Conservation (phyloP, 768 basidiomycete genomes). For the Mycena kentingensis region DNA sequence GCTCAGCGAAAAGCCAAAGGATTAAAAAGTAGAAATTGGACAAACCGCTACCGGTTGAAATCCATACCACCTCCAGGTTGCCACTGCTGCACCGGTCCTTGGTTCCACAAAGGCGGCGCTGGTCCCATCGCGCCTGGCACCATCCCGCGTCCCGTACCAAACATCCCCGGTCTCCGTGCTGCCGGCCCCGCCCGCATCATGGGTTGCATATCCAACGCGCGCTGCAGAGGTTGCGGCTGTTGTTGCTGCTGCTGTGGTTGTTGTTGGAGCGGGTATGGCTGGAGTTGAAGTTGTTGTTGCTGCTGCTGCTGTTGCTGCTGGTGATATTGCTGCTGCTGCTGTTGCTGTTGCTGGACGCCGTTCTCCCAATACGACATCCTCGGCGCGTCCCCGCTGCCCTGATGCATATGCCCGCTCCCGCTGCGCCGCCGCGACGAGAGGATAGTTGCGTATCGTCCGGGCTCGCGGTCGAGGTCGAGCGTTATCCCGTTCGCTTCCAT, state of each 20-base stretch:
- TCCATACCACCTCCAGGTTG: slow-evolving; percentile 41
- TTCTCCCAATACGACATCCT: slow-evolving; percentile 35
- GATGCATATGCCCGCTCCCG: slow-evolving; percentile 25
- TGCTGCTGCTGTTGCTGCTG: slow-evolving; percentile 27
- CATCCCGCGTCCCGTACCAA: slow-evolving; percentile 46
- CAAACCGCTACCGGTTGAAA: slow-evolving; percentile 39
- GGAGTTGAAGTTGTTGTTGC: slow-evolving; percentile 23
- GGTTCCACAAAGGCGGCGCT: slow-evolving; percentile 39
- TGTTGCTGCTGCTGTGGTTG: slow-evolving; percentile 27
- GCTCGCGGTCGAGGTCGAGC: slow-evolving; percentile 52
- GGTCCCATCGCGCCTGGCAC: slow-evolving; percentile 34
- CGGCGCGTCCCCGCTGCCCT: slow-evolving; percentile 25
- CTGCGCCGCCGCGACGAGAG: slow-evolving; percentile 36
- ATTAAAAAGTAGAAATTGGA: too few species aligned
- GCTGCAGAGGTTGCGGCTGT: slow-evolving; percentile 39
- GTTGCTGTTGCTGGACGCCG: slow-evolving; percentile 1
- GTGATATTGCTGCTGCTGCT: slow-evolving; percentile 19
- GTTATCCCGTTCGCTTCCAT: slow-evolving; percentile 55
- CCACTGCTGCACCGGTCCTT: slow-evolving; percentile 48
- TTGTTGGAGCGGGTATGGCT: slow-evolving; percentile 27
- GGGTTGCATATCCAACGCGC: slow-evolving; percentile 54
- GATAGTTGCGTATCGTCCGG: slow-evolving; percentile 39
- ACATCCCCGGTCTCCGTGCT: slow-evolving; percentile 60
- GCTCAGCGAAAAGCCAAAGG: too few species aligned
- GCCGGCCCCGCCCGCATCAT: slow-evolving; percentile 54